These are phyloP conservation scores for Xylaria sp. DNA, from an alignment of 2,329 filamentous ascomycete species.

Conservation along the genomic window DNA sequence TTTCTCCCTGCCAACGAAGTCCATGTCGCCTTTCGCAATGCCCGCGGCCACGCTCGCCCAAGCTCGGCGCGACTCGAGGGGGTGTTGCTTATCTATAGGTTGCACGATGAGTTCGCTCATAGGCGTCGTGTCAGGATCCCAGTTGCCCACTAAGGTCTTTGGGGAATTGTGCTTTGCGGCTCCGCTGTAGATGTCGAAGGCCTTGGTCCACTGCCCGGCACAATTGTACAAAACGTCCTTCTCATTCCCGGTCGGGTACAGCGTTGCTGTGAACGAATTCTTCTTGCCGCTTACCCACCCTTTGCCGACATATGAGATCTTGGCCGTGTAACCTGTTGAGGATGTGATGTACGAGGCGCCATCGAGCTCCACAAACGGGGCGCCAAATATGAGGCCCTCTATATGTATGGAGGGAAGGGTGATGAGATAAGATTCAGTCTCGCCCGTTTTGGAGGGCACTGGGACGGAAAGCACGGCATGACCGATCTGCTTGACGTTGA, in stretches of 20 bases:
- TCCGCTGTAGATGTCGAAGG: slow-evolving; percentile 51
- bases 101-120: slow-evolving; percentile 50
- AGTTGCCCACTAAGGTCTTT: slow-evolving; percentile 51
- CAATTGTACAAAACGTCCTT: slow-evolving; percentile 54
- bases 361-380: slow-evolving; percentile 61
- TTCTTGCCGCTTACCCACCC: slow-evolving; percentile 58
- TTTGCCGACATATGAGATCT: slow-evolving; percentile 60
- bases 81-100: slow-evolving; percentile 76
- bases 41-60: slow-evolving; percentile 82
- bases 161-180: slow-evolving; percentile 47
- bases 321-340: slow-evolving; percentile 58
- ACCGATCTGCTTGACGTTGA: slow-evolving; percentile 63
- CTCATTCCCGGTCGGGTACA: slow-evolving; percentile 55
- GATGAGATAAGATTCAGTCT: slow-evolving; percentile 61
- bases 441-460: slow-evolving; percentile 47
- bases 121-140: slow-evolving; percentile 52
- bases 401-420: slow-evolving; percentile 61
- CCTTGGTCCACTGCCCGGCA: slow-evolving; percentile 57
- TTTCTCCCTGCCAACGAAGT: slow-evolving; percentile 77
- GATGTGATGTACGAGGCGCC: slow-evolving; percentile 59
- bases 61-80: slow-evolving; percentile 81
- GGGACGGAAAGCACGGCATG: slow-evolving; percentile 63
- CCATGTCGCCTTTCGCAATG: slow-evolving; percentile 79
- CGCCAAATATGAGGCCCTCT: slow-evolving; percentile 59
- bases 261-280: slow-evolving; percentile 59